Evolutionary conservation across 305 asterid species (phyloP).

Genomic region (Nicotiana rustica): DNA sequence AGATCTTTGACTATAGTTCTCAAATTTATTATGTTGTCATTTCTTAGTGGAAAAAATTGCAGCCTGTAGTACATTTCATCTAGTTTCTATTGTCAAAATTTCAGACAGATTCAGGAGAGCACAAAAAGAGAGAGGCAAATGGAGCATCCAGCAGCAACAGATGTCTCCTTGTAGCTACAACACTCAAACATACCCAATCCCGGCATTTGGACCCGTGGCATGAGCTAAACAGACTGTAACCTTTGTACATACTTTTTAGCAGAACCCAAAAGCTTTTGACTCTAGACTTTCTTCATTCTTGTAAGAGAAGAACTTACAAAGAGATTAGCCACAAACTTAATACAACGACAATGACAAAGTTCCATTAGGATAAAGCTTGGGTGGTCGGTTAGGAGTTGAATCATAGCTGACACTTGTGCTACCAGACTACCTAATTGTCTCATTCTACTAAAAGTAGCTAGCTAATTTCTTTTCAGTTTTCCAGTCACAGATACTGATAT

Average conservation of each 20-base stretch:
- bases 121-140: neutral
- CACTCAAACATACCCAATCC: neutral
- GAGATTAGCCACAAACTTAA: neutral
- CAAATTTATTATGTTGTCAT: neutral
- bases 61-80: neutral
- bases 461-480: neutral
- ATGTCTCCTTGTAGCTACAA: neutral
- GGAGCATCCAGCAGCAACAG: neutral
- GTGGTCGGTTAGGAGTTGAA: neutral
- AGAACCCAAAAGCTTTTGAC: slow-evolving; percentile 1
- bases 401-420: neutral
- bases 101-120: neutral
- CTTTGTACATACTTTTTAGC: neutral
- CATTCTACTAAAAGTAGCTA: slow-evolving; percentile 8
- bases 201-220: neutral
- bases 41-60: neutral
- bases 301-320: neutral
- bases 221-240: neutral
- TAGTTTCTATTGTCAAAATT: neutral
- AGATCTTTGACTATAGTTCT: neutral
- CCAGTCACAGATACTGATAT: neutral
- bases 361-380: neutral
- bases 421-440: neutral
- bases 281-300: neutral
- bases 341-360: neutral